A percentile compares a stretch with the other conserved stretches of the same genome.
phyloP scores from a whole-genome alignment of 805 yeast species.

The Clavispora asparagi region DNA sequence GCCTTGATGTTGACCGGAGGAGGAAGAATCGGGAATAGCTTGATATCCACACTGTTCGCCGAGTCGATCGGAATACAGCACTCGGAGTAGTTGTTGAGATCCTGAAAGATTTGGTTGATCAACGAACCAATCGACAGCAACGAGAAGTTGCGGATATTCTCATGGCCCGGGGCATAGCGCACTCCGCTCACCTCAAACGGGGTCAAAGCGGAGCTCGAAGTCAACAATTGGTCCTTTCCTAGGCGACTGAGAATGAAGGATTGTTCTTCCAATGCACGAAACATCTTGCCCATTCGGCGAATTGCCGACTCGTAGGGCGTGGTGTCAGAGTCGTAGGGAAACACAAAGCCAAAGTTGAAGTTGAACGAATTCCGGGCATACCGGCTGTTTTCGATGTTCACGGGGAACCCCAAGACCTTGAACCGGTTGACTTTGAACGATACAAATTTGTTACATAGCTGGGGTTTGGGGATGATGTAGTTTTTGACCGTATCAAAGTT shows the following conservation, averaged over 20 bases:
- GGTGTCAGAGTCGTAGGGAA: slow-evolving; percentile 74
- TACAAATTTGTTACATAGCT: slow-evolving; percentile 76
- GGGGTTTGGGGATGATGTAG: slow-evolving; percentile 91
- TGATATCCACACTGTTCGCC: slow-evolving; percentile 86
- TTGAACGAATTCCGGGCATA: slow-evolving; percentile 90
- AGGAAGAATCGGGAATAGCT: slow-evolving; percentile 82
- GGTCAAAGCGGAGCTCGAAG: background rate
- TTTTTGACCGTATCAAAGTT: slow-evolving; percentile 84
- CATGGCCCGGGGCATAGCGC: slow-evolving; percentile 29
- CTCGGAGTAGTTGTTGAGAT: slow-evolving; percentile 90
- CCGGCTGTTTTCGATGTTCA: slow-evolving; percentile 63
- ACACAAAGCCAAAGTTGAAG: slow-evolving; percentile 90
- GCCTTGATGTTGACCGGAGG: slow-evolving; percentile 73
- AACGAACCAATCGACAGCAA: slow-evolving; percentile 58
- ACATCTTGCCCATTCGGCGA: slow-evolving; percentile 80
- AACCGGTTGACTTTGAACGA: slow-evolving; percentile 66
- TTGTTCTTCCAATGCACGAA: slow-evolving; percentile 87
- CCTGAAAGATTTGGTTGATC: slow-evolving; percentile 88
- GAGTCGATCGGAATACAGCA: slow-evolving; percentile 91
- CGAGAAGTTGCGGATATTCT: slow-evolving; percentile 28
- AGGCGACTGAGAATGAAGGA: slow-evolving; percentile 61
- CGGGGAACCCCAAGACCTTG: slow-evolving; percentile 84
- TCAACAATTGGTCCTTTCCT: slow-evolving; percentile 22
- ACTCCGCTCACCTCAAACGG: slow-evolving; percentile 10
- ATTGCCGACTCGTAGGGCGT: slow-evolving; percentile 85